phyloP scores from a whole-genome alignment of 2,329 filamentous ascomycete species.

The Pseudohalonectria lignicola region DNA sequence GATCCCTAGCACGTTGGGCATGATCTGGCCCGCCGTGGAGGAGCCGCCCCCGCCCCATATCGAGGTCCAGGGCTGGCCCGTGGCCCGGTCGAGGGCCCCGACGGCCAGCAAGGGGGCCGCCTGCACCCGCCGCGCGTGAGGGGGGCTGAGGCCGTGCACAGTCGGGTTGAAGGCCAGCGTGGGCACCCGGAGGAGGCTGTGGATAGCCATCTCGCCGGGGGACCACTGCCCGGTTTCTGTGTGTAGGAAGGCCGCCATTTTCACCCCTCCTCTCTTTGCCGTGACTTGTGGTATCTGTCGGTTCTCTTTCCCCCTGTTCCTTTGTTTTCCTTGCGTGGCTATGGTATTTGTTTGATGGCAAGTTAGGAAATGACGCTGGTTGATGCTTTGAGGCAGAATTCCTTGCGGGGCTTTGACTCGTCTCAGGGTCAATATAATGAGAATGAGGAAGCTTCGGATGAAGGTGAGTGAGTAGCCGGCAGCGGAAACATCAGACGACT shows the following conservation, averaged over 20 bases:
- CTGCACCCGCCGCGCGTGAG: conserved; percentile 49
- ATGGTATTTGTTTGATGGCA: no score
- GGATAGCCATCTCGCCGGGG: conserved; percentile 56
- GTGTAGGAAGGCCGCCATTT: neutral
- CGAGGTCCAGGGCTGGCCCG: conserved; percentile 63
- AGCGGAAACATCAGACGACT: no score
- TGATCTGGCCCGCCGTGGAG: conserved; percentile 55
- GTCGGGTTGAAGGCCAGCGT: conserved; percentile 52
- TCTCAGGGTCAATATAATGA: no score
- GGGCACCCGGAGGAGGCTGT: conserved; percentile 48
- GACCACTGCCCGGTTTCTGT: conserved; percentile 41
- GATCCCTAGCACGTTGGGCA: conserved; percentile 52
- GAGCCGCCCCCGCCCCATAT: conserved; percentile 66
- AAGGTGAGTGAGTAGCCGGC: no score
- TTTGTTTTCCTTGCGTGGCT: no score
- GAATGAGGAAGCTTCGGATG: no score
- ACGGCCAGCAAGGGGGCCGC: conserved; percentile 59
- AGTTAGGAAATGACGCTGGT: no score
- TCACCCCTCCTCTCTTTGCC: no score
- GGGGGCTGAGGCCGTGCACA: conserved; percentile 45
- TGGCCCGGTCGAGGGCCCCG: conserved; percentile 53
- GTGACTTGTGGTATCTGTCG: no score
- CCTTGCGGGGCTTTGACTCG: no score
- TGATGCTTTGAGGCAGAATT: no score
- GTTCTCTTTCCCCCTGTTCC: no score